Base-by-base conservation (phyloP, 2,329 filamentous ascomycete species). In the Cladobotryum mycophilum region DNA sequence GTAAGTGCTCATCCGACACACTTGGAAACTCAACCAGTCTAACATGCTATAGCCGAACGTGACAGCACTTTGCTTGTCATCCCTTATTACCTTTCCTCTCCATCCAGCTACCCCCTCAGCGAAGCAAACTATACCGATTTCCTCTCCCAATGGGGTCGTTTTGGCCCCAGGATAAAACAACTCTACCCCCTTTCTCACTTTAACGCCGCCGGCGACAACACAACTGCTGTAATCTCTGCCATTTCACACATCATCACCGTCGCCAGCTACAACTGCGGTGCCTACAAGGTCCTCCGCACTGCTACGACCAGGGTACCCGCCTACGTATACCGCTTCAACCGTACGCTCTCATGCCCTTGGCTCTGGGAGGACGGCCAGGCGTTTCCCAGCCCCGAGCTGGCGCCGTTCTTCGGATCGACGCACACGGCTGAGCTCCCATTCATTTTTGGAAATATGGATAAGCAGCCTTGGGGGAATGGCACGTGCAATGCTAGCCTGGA, bases 351-450 rank as follows among this genome's bases (percentile, higher is more conserved):
- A 8, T 56, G 56, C 40, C 50, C 55, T 4, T 60, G 55, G 57
- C n/a, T 58, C 14, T 41, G 41, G 41, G 8, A 43, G 3, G 46
- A 49, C 9, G 55, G 48, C 18, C 7, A 11, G 2, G 34, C 47
- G 5, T 46, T 56, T 17, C 52, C 55, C 9, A 43, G 46, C 3
- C 18, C 51, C 11, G 44, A 48, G 6, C 3, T 17, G 18, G 44
- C 11, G 2, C 25, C 25, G 25, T 6, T 48, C 5, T 56, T 54
- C 33, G 53, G 54, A 20, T 45, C 55, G 1, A 49, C 54, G 18
- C 58, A 59, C 40, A 54, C 46, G 5, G 43, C 52, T 2, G 55
- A 59, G 41, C 13, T 60, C 12, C 54, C 57, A 2, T 56, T 54
- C 13, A 44, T 56, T 7, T 58, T 60, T 52, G 53, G 30, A 5